phyloP scores from a whole-genome alignment of 2,329 filamentous ascomycete species.

The Diaporthe ampelina region DNA sequence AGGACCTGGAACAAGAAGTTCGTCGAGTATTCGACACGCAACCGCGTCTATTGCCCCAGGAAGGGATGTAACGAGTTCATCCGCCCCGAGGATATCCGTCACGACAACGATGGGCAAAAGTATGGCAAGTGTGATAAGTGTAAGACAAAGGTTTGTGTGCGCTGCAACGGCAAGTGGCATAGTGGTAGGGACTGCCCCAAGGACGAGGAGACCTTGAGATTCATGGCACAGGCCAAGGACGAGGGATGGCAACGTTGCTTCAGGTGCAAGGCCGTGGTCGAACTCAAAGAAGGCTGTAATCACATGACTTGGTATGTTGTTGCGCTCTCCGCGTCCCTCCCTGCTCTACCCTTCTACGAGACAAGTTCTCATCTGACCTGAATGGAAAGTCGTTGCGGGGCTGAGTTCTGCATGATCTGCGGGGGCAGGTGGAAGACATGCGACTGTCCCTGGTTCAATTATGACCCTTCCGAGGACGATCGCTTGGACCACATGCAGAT shows the following conservation, averaged over 20 bases:
- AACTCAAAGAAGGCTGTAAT: constrained; percentile 86
- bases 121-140: constrained; percentile 80
- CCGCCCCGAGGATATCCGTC: constrained; percentile 76
- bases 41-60: constrained; percentile 83
- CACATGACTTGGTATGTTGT: constrained; percentile 85
- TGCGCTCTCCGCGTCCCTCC: background rate
- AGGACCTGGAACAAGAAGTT: constrained; percentile 85
- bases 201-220: constrained; percentile 74
- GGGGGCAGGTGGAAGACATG: constrained; percentile 86
- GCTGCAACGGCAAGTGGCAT: constrained; percentile 84
- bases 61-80: constrained; percentile 85
- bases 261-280: constrained; percentile 80
- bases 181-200: constrained; percentile 76
- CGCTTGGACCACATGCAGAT: constrained; percentile 66
- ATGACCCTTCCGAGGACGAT: constrained; percentile 68
- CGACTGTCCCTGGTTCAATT: constrained; percentile 85
- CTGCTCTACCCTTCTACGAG: constrained; percentile 36
- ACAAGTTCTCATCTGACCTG: constrained; percentile 15
- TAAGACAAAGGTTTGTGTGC: constrained; percentile 79
- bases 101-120: constrained; percentile 70
- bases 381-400: constrained; percentile 74
- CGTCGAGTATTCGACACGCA: constrained; percentile 79
- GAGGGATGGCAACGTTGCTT: constrained; percentile 83
- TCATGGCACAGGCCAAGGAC: constrained; percentile 75
- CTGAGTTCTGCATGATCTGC: constrained; percentile 90